These are phyloP conservation scores for Diddensiella santjacobensis DNA, from an alignment of 805 yeast genomes.

Conservation along the genomic window DNA sequence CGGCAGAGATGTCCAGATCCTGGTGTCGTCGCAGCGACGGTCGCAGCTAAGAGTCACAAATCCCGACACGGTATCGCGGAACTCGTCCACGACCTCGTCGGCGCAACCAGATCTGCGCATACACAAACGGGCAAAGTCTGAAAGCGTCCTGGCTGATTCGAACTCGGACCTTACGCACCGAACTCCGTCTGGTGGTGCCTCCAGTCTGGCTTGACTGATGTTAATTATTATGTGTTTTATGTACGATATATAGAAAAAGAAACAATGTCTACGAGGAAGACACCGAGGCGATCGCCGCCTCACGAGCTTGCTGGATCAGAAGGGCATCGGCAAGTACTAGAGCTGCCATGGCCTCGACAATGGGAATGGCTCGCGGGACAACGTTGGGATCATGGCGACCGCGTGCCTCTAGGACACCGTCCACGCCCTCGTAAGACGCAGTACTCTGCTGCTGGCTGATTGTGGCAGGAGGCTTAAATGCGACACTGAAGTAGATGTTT, in stretches of 20 bases:
- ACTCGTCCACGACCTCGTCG: background rate
- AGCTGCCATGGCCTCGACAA: conserved; percentile 98
- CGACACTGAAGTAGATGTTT: conserved; percentile 87
- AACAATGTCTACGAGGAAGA: background rate
- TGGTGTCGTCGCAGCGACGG: conserved; percentile 63
- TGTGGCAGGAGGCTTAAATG: conserved; percentile 98
- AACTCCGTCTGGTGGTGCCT: conserved; percentile 5
- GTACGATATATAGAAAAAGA: background rate
- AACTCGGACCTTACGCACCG: background rate
- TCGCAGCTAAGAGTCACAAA: conserved; percentile 57
- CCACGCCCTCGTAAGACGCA: conserved; percentile 80
- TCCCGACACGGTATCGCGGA: conserved; percentile 40
- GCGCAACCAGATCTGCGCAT: conserved; percentile 3
- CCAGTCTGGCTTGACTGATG: background rate
- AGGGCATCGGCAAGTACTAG: conserved; percentile 83
- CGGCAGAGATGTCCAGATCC: conserved; percentile 63
- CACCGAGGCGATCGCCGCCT: conserved; percentile 40
- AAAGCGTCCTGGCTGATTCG: background rate
- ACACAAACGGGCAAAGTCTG: conserved; percentile 13
- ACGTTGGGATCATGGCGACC: conserved; percentile 99
- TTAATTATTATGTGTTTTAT: background rate
- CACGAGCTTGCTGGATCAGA: conserved; percentile 83
- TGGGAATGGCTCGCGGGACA: conserved; percentile 97
- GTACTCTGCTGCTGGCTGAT: conserved; percentile 91
- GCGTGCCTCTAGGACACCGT: conserved; percentile 86